A percentile compares a stretch with the other conserved stretches of the same genome.
Conservation (phyloP, 116 monocot genomes). For the Dioscorea cayenensis region DNA sequence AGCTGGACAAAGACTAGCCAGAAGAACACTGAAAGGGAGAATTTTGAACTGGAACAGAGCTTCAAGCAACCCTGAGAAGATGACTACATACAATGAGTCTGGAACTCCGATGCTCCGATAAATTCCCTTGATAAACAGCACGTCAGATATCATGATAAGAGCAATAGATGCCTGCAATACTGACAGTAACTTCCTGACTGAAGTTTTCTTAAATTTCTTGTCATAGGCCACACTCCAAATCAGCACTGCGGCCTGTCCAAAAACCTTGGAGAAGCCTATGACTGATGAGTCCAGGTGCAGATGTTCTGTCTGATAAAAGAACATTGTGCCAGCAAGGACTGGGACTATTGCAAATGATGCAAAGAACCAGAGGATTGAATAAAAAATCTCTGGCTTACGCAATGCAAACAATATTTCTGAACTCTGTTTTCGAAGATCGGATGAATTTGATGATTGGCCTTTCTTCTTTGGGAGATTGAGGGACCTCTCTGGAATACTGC, state of each 20-base stretch:
- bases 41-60: constrained; percentile 53
- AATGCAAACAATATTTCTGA: constrained; percentile 39
- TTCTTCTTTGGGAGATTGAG: constrained; percentile 38
- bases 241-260: constrained; percentile 53
- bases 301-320: constrained; percentile 82
- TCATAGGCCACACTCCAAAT: constrained; percentile 56
- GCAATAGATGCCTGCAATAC: constrained; percentile 39
- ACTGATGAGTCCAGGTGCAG: constrained; percentile 60
- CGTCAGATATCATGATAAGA: constrained; percentile 61
- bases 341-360: constrained; percentile 57
- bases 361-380: constrained; percentile 57
- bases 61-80: constrained; percentile 69
- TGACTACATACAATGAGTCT: constrained; percentile 49
- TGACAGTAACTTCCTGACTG: constrained; percentile 41
- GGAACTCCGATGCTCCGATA: constrained; percentile 46
- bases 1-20: constrained; percentile 59
- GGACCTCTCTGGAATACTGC: constrained; percentile 42
- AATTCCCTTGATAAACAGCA: constrained; percentile 56
- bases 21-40: constrained; percentile 61
- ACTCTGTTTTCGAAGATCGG: constrained; percentile 33
- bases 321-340: constrained; percentile 61
- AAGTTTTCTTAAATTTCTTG: constrained; percentile 29
- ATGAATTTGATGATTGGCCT: constrained; percentile 11
- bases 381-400: constrained; percentile 44
- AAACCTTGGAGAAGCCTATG: constrained; percentile 67